Base-by-base conservation (phyloP, 495 filamentous ascomycete species). In the Xylaria grammica region DNA sequence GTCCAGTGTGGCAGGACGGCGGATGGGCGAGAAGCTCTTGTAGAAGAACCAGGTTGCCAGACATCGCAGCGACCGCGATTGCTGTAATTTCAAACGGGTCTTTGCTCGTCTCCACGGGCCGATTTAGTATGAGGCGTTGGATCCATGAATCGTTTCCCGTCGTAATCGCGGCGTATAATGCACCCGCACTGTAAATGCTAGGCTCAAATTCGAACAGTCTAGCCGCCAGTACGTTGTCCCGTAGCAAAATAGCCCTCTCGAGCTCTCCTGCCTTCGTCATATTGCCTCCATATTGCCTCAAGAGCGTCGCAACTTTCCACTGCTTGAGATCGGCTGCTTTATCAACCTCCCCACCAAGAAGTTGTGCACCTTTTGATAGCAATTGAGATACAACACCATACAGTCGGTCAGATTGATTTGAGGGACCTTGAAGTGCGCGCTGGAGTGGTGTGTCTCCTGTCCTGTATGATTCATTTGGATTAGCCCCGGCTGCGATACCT, bases 41-140 rank as follows among this genome's bases (percentile, higher is more conserved):
- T 34, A 52, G 49, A 30, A 52, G 45, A 48, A 2, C 49, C 4
- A 34, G 15, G 49, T 52, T 30, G 26, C 49, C 49, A 32, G 27
- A 34, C 4, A 32, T 19, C 29, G 27, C 49, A 27, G 49, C 49
- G 11, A 52, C 29, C 26, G 27, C 49, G 17, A 52, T 52, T 32
- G 49, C 49, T 7, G 49, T 52, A 19, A 52, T 34, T 52, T 52
- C 49, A 19, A 52, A 52, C 15, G 26, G 27, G 49, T 52, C 49
- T 10, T 27, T 15, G 26, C 27, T 34, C 29, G 15, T n/a, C 29
- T 32, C 27, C n/a, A 13, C 26, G 11, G 15, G 49, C 27, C 49
- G 49, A 19, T 52, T 52, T n/a, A n/a, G 27, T 19, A 52, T 32
- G 13, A 52, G 49, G 26, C 26, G 1, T 19, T 52, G 26, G 29